Evolutionary conservation across 2,329 filamentous ascomycete genomes (phyloP), one percentile per base, ranked within the genome.

Genomic region (Thelonectria discophora): DNA sequence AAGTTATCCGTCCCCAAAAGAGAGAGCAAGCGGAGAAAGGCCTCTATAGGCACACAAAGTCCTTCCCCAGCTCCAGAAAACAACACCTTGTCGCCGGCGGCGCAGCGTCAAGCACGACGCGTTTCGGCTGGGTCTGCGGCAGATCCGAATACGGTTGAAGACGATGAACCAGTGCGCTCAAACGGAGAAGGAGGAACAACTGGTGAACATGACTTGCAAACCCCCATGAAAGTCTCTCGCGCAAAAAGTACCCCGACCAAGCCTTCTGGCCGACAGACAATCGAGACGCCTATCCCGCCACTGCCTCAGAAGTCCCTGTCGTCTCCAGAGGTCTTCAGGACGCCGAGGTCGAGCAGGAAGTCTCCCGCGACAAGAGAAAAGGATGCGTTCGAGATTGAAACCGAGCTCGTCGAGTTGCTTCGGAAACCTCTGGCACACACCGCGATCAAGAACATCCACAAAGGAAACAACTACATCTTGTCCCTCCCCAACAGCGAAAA

Each of bases 401-500:
- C 6, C 5, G 32, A n/a, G 8, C 2, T 55, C 21, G 42, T 13
- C 18, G 43, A 39, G 2, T 24, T 15, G 2, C 10, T 55, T 39
- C 5, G 10, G 15, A 39, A 15, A 13, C 13, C 30, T n/a, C n/a
- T 24, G 9, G 2, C 7, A n/a, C 9, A 12, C 9, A 10, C 3
- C 8, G 42, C 34, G 4, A 40, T 48, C 5, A 37, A 37, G 11
- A 54, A 54, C 32, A 9, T 3, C 7, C 12, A 15, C 5, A 47
- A 39, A 15, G 52, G 52, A 48, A 55, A 6, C 43, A 55, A 55
- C 15, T 55, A 55, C 20, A 13, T 55, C 3, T 55, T 55, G 13
- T 46, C 42, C 5, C 30, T 55, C 10, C 12, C 47, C 4, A 37
- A 40, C 18, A 17, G n/a, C n/a, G n/a, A 15, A 2, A 37, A 13